Percentiles rank a stretch among this genome's conserved stretches.
Evolutionary conservation across 331 rosid genomes (phyloP).

Genomic region (Ulmus americana): DNA sequence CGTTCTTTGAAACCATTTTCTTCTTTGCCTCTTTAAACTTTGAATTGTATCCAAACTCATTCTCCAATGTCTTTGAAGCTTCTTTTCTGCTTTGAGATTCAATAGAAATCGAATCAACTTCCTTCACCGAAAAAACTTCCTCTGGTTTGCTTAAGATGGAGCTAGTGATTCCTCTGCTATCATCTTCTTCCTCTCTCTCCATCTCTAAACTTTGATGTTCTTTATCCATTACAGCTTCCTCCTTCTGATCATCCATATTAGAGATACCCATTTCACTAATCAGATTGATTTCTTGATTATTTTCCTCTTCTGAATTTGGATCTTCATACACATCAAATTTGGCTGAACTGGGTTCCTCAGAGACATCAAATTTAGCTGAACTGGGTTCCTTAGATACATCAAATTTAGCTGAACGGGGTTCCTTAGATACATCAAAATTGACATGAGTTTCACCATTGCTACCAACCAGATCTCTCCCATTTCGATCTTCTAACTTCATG

Average conservation of each 20-base stretch:
- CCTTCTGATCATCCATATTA: constrained; percentile 31
- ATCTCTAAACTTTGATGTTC: constrained; percentile 29
- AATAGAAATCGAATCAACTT: constrained; percentile 31
- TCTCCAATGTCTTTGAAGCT: constrained; percentile 31
- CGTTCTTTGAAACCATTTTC: constrained; percentile 34
- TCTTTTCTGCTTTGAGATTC: constrained; percentile 40
- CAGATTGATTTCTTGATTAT: constrained; percentile 26
- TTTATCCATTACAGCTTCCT: constrained; percentile 29
- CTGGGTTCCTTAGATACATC: no score
- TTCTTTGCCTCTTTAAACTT: constrained; percentile 33
- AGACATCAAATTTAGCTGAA: no score
- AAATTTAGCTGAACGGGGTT: no score
- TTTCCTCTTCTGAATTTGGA: constrained; percentile 24
- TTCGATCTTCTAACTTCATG: constrained; percentile 38
- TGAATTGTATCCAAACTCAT: constrained; percentile 34
- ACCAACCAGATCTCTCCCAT: constrained; percentile 37
- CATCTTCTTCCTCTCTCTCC: constrained; percentile 41
- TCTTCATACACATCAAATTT: constrained; percentile 29
- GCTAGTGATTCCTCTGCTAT: constrained; percentile 25
- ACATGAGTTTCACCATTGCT: constrained; percentile 20
- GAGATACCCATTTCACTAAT: constrained; percentile 25
- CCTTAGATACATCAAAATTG: constrained; percentile 19
- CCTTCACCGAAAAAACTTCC: constrained; percentile 34
- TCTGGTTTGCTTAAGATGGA: constrained; percentile 34
- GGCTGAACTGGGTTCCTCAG: constrained; percentile 24